Evolutionary conservation across 495 filamentous ascomycete genomes (phyloP).

Genomic region (Sordaria brevicollis): DNA sequence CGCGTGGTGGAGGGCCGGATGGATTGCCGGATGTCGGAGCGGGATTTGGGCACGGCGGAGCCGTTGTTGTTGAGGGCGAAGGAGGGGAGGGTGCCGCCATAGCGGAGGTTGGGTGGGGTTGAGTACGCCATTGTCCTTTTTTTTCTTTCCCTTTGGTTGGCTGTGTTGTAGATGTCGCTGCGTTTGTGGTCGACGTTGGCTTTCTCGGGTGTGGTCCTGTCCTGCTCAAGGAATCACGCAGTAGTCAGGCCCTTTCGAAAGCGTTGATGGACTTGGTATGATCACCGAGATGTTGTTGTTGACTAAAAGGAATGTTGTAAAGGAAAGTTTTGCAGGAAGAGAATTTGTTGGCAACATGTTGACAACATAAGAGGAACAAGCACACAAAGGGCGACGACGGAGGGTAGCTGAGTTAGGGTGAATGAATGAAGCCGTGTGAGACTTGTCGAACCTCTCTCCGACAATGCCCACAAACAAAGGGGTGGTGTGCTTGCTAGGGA

Average conservation of each 20-base stretch:
- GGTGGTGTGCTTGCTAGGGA: not conserved
- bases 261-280: not conserved
- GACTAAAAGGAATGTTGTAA: not conserved
- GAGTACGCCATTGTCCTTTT: not conserved
- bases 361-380: not conserved
- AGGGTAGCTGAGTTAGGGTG: not conserved
- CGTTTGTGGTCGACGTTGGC: not conserved
- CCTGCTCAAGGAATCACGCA: not conserved
- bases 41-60: not conserved
- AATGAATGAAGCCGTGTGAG: not conserved
- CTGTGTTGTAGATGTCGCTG: not conserved
- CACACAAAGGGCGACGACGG: not conserved
- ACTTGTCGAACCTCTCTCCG: not conserved
- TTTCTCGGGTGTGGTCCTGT: not conserved
- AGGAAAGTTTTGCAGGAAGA: not conserved
- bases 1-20: not conserved
- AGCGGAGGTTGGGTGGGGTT: not conserved
- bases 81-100: not conserved
- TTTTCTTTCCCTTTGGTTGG: not conserved
- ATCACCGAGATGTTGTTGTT: not conserved
- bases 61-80: no score
- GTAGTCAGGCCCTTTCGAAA: not conserved
- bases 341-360: not conserved
- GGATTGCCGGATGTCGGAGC: not conserved
- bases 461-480: not conserved